Base-by-base conservation (phyloP, 306 rosid species). In the Leucaena leucocephala region DNA sequence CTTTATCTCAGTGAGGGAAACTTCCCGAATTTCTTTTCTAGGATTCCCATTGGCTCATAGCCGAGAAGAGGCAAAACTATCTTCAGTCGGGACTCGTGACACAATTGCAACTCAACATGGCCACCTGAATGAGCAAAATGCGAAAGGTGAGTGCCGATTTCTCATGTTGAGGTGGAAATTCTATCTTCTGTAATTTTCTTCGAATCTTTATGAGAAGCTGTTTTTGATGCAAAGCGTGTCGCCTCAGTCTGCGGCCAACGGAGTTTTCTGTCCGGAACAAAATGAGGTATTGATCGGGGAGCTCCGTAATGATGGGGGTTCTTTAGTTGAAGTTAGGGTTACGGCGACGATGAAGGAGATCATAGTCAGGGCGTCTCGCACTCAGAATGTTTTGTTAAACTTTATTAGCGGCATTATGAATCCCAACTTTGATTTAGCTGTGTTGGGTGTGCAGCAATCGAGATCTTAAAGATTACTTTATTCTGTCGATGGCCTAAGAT, bases 241-340 rank as follows among this genome's bases (percentile, higher is more conserved):
- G 6, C n/a, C 33, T 17, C 75, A 27, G 27, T 27, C 87, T 68
- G 89, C 80, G 13, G 88, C 86, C 8, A 88, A 84, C 15, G 91
- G 88, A 77, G 88, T 89, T 75, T 85, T 87, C 74, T 87, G 78
- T 21, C 83, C 83, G n/a, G 90, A 87, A 78, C 83, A 81, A 49
- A 87, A 87, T 76, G 89, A 89, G 84, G 86, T 78, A 17, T 70
- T 86, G 77, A 86, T 77, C 82, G 83, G 87, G 82, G 89, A 89
- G 76, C 87, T 86, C 0, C 89, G 83, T 2, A 87, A 86, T 71
- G 87, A 86, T 74, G 89, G 87, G 13, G 82, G 84, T 86, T 86
- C 87, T 9, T 88, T 88, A 40, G 86, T 86, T 33, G 88, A 88
- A 76, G 90, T 84, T 67, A 80, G 87, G 85, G 87, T 80, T 40